Evolutionary conservation across 352 stramenopile genomes (phyloP).

Genomic region (Proteromonas lacertae): DNA sequence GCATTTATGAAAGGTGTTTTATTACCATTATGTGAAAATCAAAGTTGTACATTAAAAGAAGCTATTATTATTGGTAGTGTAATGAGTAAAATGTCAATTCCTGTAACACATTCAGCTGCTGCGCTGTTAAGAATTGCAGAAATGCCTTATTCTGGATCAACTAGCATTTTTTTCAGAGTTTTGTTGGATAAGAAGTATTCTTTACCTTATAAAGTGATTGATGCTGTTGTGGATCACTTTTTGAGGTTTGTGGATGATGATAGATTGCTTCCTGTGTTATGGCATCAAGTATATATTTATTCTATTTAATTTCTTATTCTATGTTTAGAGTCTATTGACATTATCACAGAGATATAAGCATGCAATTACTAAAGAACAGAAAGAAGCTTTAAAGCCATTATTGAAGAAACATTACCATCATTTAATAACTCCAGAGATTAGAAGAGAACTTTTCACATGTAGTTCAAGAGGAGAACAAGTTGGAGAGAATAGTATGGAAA

Average conservation of each 20-base stretch:
- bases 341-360: constrained; percentile 96
- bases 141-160: constrained; percentile 75
- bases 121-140: constrained; percentile 87
- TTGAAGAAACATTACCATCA: constrained; percentile 49
- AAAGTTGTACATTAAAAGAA: constrained; percentile 76
- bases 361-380: constrained; percentile 68
- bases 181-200: constrained; percentile 99
- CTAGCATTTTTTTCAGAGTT: constrained; percentile 87
- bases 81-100: constrained; percentile 74
- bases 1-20: constrained; percentile 99
- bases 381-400: constrained; percentile 35
- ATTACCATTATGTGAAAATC: constrained; percentile 65
- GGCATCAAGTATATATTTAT: not conserved
- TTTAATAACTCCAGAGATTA: constrained; percentile 90
- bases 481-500: too few species aligned
- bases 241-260: constrained; percentile 35
- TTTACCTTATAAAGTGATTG: constrained; percentile 64
- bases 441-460: constrained; percentile 88
- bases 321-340: constrained; percentile 83
- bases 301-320: constrained; percentile 44
- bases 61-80: constrained; percentile 85
- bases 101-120: constrained; percentile 85
- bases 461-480: too few species aligned
- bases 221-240: constrained; percentile 77
- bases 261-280: not conserved